Evolutionary conservation across 805 yeast species (phyloP).

Genomic region (Wickerhamiella parazyma): DNA sequence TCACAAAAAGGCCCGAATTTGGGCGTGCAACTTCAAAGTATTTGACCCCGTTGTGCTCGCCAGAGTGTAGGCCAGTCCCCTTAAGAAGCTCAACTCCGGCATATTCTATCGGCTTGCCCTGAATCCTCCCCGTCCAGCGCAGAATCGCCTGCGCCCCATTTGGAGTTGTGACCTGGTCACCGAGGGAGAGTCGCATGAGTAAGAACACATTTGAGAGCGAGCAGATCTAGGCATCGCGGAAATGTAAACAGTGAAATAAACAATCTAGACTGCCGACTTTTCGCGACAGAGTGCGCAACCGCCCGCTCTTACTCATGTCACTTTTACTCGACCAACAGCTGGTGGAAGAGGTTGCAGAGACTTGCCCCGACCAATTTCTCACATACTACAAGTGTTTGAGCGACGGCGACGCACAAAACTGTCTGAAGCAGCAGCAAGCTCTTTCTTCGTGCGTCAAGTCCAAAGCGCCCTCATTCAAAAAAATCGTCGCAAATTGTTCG

Average conservation of each 20-base stretch:
- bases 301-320: slow-evolving; percentile 25
- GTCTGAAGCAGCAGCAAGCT: slow-evolving; percentile 41
- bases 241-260: too few relatives aligned
- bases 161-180: slow-evolving; percentile 34
- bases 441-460: slow-evolving; percentile 51
- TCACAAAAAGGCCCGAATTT: slow-evolving; percentile 63
- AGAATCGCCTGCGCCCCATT: slow-evolving; percentile 58
- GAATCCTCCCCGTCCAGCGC: slow-evolving; percentile 58
- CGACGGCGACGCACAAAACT: slow-evolving; percentile 37
- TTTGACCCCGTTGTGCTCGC: slow-evolving; percentile 55
- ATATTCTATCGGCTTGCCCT: slow-evolving; percentile 58
- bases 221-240: too few relatives aligned
- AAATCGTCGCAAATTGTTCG: slow-evolving; percentile 50
- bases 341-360: slow-evolving; percentile 61
- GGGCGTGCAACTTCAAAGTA: slow-evolving; percentile 57
- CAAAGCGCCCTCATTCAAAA: slow-evolving; percentile 57
- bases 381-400: slow-evolving; percentile 62
- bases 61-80: slow-evolving; percentile 66
- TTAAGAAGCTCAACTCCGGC: slow-evolving; percentile 80
- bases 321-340: slow-evolving; percentile 53
- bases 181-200: slow-evolving; percentile 15
- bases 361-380: slow-evolving; percentile 61
- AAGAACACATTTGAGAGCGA: not conserved
- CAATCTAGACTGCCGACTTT: too few relatives aligned
- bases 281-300: too few relatives aligned